Conservation (phyloP, 164 flowering plant species). For the Tinospora cordifolia region DNA sequence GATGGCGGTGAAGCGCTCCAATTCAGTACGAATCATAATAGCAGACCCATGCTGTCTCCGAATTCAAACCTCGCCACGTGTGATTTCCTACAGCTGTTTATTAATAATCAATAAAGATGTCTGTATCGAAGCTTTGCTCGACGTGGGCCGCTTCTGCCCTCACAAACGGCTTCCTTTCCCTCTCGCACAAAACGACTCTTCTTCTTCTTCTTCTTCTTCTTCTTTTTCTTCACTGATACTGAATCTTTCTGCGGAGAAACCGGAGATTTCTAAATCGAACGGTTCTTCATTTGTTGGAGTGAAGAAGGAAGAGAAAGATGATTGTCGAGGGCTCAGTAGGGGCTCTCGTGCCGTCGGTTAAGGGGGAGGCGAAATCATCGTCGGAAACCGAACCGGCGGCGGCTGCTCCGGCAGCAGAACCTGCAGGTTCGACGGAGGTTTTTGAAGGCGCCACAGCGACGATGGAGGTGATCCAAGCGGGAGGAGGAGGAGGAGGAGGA, state of each 20-base stretch:
- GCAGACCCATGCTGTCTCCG: too few relatives aligned
- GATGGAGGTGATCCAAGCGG: conserved; percentile 7
- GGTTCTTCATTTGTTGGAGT: not conserved
- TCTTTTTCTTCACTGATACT: not conserved
- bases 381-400: conserved; percentile 11
- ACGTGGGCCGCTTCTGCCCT: conserved; percentile 19
- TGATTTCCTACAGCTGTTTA: too few relatives aligned
- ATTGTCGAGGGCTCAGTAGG: conserved; percentile 42
- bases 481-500: conserved; percentile 16
- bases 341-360: conserved; percentile 57
- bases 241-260: not conserved
- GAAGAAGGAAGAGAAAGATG: not conserved
- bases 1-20: too few relatives aligned
- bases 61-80: too few relatives aligned
- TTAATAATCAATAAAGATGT: not conserved
- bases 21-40: too few relatives aligned
- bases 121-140: not conserved
- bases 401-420: conserved; percentile 8
- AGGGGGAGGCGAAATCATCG: conserved; percentile 27
- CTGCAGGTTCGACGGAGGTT: conserved; percentile 3
- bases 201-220: not conserved
- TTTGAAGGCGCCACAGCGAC: not conserved
- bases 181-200: not conserved
- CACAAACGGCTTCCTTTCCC: conserved; percentile 2
- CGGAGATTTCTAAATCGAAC: too few relatives aligned